phyloP scores from a whole-genome alignment of 257 asterid species.

The Galeopsis tetrahit region DNA sequence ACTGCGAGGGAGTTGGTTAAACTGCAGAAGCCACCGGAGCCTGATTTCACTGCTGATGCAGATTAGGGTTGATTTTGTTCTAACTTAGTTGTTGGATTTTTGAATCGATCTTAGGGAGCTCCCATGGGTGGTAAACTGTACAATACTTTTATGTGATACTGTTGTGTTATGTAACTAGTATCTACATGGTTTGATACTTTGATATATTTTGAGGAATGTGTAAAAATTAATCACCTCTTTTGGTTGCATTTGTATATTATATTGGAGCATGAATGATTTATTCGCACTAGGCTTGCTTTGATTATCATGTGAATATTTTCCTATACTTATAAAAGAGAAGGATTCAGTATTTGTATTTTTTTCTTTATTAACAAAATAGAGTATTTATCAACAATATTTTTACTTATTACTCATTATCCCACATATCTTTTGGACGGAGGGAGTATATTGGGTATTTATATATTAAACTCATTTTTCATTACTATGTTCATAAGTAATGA shows the following conservation, averaged over 20 bases:
- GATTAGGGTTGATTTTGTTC: conserved; percentile 43
- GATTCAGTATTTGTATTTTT: too few relatives aligned
- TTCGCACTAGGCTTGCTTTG: not conserved
- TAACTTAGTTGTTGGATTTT: conserved; percentile 20
- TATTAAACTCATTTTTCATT: not conserved
- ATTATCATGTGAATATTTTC: too few relatives aligned
- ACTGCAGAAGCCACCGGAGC: conserved; percentile 89
- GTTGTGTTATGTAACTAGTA: conserved; percentile 35
- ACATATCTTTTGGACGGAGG: too few relatives aligned
- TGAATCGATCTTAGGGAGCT: conserved; percentile 29
- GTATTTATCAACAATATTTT: too few relatives aligned
- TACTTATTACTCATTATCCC: too few relatives aligned
- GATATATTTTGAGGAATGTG: conserved; percentile 22
- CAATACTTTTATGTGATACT: conserved; percentile 27
- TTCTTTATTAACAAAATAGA: too few relatives aligned
- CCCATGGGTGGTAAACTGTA: conserved; percentile 39
- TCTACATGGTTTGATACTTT: conserved; percentile 22
- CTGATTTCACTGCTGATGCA: conserved; percentile 90
- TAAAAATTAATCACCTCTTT: conserved; percentile 30
- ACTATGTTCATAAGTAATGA: not conserved
- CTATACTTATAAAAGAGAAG: too few relatives aligned
- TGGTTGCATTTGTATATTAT: conserved; percentile 22
- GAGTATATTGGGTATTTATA: too few relatives aligned
- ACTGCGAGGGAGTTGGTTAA: conserved; percentile 82
- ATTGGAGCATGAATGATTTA: conserved; percentile 1